Base-by-base conservation (phyloP, 2,329 filamentous ascomycete genomes). In the Pseudopithomyces chartarum region DNA sequence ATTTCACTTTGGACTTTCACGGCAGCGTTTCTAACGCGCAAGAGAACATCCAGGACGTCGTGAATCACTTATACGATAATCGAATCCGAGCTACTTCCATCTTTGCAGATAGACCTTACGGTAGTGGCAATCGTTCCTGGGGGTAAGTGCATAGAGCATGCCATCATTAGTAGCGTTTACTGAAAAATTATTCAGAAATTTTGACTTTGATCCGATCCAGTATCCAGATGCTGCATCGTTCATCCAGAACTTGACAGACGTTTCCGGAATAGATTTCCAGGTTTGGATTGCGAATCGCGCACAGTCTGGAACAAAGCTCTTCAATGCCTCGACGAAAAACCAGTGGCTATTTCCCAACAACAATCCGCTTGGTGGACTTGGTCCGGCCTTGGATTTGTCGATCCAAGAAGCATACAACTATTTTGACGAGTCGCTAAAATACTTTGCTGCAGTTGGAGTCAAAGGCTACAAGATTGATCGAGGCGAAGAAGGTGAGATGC, bases 401-500 rank as follows among this genome's bases (percentile, higher is more conserved):
- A 76, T 77, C 22, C 71, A 71, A 7, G 68, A 56, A 3, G 75
- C 75, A 1, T 76, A 75, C 58, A 44, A 63, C 13, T 77, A 76
- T 57, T 70, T 75, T 58, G 62, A 69, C n/a, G 47, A 65, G 10
- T 60, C 62, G 36, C 54, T 77, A 6, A 56, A 57, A 19, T 64
- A 65, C 48, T 77, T 75, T 52, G 60, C 74, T n/a, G 54, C 59
- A 6, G 58, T 74, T 4, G 75, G 75, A 12, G 70, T 76, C 10
- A 70, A 68, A 40, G 75, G 75, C 6, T 77, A 73, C 56, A 77
- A 76, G 55, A 76, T 77, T 52, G 74, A 77, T 42, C 67, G 74
- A 23, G 74, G 75, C 22, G 75, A 77, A 47, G 75, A 77, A 62
- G 65, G 60, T n/a, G 75, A 76, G 57, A 75, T 76, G 73, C 75